Conservation (phyloP, 1,284 basidiomycete species). For the Ceratobasidium sp. region DNA sequence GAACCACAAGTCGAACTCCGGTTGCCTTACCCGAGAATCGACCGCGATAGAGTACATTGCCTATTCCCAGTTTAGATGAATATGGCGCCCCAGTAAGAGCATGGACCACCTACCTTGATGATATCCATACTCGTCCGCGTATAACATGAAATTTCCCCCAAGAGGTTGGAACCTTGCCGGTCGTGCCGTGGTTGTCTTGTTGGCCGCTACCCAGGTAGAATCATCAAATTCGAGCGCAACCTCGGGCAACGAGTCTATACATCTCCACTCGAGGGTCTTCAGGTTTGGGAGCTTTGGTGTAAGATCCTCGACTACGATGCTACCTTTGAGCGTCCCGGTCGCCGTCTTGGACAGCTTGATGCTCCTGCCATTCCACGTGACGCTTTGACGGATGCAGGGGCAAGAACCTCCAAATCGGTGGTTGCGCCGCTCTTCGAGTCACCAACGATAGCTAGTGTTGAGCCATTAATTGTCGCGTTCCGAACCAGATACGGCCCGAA, state of each 20-base stretch:
- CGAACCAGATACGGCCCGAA: conserved; percentile 51
- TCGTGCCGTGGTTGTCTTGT: conserved; percentile 61
- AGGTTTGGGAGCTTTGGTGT: conserved; percentile 56
- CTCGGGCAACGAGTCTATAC: conserved; percentile 63
- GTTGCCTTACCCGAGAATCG: conserved; percentile 61
- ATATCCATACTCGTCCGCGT: conserved; percentile 62
- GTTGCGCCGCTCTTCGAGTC: conserved; percentile 40
- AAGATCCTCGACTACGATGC: conserved; percentile 50
- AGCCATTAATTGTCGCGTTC: conserved; percentile 43
- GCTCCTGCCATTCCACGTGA: conserved; percentile 51
- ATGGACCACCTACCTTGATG: conserved; percentile 54
- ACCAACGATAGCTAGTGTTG: conserved; percentile 39
- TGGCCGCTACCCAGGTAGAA: conserved; percentile 59
- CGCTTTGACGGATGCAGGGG: conserved; percentile 38
- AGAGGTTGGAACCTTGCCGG: conserved; percentile 58
- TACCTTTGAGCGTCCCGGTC: conserved; percentile 38
- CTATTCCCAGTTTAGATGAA: conserved; percentile 39
- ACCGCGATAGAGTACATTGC: conserved; percentile 61
- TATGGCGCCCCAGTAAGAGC: neutral
- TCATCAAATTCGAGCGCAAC: conserved; percentile 59
- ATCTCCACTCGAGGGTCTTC: conserved; percentile 59
- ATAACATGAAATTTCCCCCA: conserved; percentile 59
- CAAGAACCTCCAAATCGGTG: conserved; percentile 47
- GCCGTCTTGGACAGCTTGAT: conserved; percentile 32
- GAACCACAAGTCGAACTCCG: conserved; percentile 61